Evolutionary conservation across 768 basidiomycete species (phyloP).

Genomic region (Lactarius evosmus): DNA sequence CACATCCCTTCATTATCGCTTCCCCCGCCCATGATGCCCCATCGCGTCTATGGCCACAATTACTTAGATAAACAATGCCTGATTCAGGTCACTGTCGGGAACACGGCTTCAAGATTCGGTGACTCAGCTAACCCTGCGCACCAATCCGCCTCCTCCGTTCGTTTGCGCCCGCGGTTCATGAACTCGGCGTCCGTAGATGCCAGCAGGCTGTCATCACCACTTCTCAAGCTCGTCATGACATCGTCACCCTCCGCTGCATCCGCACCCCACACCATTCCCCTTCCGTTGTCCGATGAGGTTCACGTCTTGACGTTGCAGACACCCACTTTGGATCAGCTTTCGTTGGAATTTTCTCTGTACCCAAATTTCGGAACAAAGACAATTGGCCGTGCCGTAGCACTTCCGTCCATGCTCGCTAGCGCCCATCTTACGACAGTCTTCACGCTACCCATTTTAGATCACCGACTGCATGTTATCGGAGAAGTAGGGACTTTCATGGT

Average conservation of each 20-base stretch:
- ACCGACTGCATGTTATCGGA: slow-evolving; percentile 89
- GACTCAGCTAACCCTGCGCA: slow-evolving; percentile 34
- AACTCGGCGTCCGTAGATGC: slow-evolving; percentile 65
- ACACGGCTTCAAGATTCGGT: slow-evolving; percentile 43
- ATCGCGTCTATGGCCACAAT: slow-evolving; percentile 95
- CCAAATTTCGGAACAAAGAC: slow-evolving; percentile 97
- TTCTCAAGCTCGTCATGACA: slow-evolving; percentile 94
- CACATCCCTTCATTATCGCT: slow-evolving; percentile 91
- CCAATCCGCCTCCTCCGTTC: slow-evolving; percentile 48
- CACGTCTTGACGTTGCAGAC: slow-evolving; percentile 87
- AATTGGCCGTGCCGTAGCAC: slow-evolving; percentile 86
- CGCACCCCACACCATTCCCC: slow-evolving; percentile 85
- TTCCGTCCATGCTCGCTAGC: slow-evolving; percentile 66
- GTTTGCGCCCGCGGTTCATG: slow-evolving; percentile 70
- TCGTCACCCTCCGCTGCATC: slow-evolving; percentile 78
- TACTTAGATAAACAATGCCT: slow-evolving; percentile 84
- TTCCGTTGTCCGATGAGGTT: slow-evolving; percentile 70
- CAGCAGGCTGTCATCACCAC: slow-evolving; percentile 67
- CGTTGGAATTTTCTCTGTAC: slow-evolving; percentile 90
- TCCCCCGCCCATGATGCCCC: slow-evolving; percentile 97
- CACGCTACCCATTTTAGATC: slow-evolving; percentile 82
- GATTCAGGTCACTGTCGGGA: slow-evolving; percentile 83
- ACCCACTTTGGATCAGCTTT: slow-evolving; percentile 63
- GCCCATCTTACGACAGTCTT: slow-evolving; percentile 53
- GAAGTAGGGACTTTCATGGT: slow-evolving; percentile 52